Evolutionary conservation across 176 grass and related monocot genomes (phyloP), one percentile per base, ranked within the genome.

Genomic region (Triticum monococcum): DNA sequence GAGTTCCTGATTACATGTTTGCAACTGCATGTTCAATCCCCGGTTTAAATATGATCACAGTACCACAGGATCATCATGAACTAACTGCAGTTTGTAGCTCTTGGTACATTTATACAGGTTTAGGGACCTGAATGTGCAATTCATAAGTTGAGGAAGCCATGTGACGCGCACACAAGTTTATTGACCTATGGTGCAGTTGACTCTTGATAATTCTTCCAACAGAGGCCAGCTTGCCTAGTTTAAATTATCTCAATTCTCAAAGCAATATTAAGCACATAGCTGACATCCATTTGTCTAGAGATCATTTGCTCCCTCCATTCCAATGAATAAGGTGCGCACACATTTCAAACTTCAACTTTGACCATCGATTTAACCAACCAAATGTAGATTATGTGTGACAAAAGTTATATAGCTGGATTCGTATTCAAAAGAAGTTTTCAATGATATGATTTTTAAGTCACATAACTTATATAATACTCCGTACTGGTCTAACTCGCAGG

Each of bases 201-300:
- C 43, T 75, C 7, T 75, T 84, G 57, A 23, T 50, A 65, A 65
- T 65, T 84, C 30, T 75, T 56, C 82, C 37, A 62, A 61, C 16
- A 17, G 8, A 56, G 10, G 17, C 57, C 35, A 73, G 57, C 37
- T 76, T 84, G 20, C 57, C 11, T 23, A 40, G 70, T 75, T 76
- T 64, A 73, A 57, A 37, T 43, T 61, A 83, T 64, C 62, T 32
- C 57, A 64, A 62, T 12, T 83, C 5, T 52, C 48, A 52, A 52
- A 52, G 48, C 48, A 62, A 63, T 84, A 64, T 65, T 65, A 66
- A 37, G 60, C 83, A 77, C 38, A 67, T 77, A 36, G n/a, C 65
- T 56, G 11, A 52, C 41, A 77, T 77, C 12, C 35, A 9, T 76
- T 74, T 64, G 22, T 54, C 26, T 54, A 36, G 41, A 54, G 20